Evolutionary conservation across 306 rosid genomes (phyloP).

Genomic region (Acacia confusa): DNA sequence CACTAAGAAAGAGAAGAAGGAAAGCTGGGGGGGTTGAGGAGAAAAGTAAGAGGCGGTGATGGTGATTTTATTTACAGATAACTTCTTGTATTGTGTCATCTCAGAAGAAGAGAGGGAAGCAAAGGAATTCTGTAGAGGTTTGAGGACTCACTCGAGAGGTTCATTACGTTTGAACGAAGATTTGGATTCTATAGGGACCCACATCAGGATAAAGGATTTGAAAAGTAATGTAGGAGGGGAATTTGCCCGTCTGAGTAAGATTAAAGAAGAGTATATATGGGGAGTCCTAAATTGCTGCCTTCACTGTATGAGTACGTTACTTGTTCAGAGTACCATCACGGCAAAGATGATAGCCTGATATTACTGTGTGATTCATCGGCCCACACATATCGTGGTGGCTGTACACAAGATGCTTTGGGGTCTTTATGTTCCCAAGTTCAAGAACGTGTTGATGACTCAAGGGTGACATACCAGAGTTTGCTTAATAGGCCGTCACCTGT

Average conservation of each 20-base stretch:
- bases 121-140: conserved; percentile 47
- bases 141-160: conserved; percentile 51
- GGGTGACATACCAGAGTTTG: conserved; percentile 28
- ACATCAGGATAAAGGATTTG: too few species aligned
- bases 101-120: conserved; percentile 99
- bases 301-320: conserved; percentile 53
- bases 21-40: not conserved
- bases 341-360: conserved; percentile 92
- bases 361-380: conserved; percentile 40
- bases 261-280: too few species aligned
- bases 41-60: too few species aligned
- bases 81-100: conserved; percentile 13
- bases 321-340: conserved; percentile 87
- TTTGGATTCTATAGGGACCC: not conserved
- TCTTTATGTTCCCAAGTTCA: conserved; percentile 71
- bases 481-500: conserved; percentile 51
- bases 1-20: conserved; percentile 56
- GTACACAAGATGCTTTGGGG: conserved; percentile 75
- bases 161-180: conserved; percentile 41
- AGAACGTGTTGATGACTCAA: conserved; percentile 53
- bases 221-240: too few species aligned
- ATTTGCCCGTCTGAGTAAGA: conserved; percentile 58
- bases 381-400: conserved; percentile 50
- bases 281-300: too few species aligned
- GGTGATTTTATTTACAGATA: too few species aligned